Conservation (phyloP, 345 rosid species). For the Eucalyptus sp. region DNA sequence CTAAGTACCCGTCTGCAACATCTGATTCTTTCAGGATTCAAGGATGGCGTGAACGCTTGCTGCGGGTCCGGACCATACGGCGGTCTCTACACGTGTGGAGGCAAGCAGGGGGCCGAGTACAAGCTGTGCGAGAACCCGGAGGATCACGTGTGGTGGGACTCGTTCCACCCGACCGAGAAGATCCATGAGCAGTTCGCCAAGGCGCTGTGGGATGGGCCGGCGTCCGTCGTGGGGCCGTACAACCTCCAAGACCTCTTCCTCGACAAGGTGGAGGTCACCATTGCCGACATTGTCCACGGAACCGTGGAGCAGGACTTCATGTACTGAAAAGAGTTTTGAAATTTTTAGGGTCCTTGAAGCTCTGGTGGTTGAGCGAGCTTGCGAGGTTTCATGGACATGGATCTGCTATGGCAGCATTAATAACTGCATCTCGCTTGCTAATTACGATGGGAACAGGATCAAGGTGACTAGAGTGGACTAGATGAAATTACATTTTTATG, state of each 20-base stretch:
- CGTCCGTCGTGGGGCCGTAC: constrained; percentile 17
- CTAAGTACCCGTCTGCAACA: background rate
- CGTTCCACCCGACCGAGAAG: constrained; percentile 36
- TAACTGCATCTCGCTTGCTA: background rate
- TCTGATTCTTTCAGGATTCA: constrained; percentile 15
- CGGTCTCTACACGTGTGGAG: constrained; percentile 25
- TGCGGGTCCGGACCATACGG: constrained; percentile 35
- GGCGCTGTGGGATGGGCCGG: constrained; percentile 17
- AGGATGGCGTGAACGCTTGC: constrained; percentile 34
- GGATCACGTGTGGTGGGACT: constrained; percentile 41
- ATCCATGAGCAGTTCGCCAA: constrained; percentile 27
- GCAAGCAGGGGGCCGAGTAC: constrained; percentile 11
- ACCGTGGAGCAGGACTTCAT: background rate
- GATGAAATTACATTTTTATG: background rate
- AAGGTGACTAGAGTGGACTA: background rate
- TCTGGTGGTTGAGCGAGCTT: background rate
- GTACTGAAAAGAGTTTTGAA: background rate
- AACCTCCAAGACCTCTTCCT: constrained; percentile 25
- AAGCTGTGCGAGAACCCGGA: constrained; percentile 19
- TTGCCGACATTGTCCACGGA: constrained; percentile 23
- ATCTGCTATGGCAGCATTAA: background rate
- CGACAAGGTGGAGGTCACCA: constrained; percentile 3
- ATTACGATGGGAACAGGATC: background rate
- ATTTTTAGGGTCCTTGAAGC: background rate
- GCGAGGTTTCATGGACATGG: background rate